phyloP scores from a whole-genome alignment of 345 rosid species.

The Linum trigynum region DNA sequence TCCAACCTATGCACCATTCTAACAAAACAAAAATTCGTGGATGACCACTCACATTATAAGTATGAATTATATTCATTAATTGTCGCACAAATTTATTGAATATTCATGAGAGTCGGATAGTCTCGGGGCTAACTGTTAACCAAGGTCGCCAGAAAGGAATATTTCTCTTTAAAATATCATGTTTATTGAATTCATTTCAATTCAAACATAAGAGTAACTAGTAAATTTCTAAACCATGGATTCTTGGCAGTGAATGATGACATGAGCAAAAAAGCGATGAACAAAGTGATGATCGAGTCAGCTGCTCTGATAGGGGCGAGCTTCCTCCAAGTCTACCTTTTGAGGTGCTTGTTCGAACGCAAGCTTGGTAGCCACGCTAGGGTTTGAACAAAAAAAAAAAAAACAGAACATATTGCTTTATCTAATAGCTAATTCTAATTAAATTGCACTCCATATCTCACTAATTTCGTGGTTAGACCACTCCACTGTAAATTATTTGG shows the following conservation, averaged over 20 bases:
- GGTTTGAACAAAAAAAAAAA: conserved; percentile 27
- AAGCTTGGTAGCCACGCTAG: conserved; percentile 46
- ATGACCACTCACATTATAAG: not conserved
- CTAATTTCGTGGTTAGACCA: too few species aligned
- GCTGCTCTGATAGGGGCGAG: conserved; percentile 52
- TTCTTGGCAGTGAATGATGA: conserved; percentile 46
- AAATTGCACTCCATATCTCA: too few species aligned
- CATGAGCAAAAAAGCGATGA: conserved; percentile 51
- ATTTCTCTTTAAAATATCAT: too few species aligned
- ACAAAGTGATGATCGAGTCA: conserved; percentile 60
- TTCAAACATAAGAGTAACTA: not conserved
- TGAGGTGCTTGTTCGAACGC: conserved; percentile 50
- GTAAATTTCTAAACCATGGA: not conserved
- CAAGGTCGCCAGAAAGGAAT: too few species aligned
- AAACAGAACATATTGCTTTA: too few species aligned
- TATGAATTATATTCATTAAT: not conserved
- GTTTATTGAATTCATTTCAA: too few species aligned
- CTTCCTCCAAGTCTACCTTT: conserved; percentile 57
- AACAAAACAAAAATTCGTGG: not conserved
- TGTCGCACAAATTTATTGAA: not conserved
- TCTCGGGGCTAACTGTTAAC: not conserved
- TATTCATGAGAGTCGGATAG: too few species aligned
- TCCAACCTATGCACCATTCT: too few species aligned
- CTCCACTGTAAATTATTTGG: too few species aligned
- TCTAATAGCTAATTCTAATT: too few species aligned